Conservation (phyloP, 2,329 filamentous ascomycete species). For the Akanthomyces uredinophilus region DNA sequence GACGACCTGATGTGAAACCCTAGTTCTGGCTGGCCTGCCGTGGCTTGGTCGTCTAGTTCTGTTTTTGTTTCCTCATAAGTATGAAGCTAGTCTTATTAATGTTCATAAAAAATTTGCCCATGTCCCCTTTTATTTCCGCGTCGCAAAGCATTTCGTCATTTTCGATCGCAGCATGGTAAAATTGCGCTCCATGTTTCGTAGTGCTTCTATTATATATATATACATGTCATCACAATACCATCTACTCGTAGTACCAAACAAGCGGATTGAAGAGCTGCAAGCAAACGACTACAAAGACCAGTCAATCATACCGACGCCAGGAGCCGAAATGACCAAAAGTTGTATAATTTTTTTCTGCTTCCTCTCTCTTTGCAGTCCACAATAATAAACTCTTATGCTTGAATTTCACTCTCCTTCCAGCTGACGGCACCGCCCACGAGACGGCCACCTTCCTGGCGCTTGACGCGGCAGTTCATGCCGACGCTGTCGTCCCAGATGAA, state of each 20-base stretch:
- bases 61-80: neutral
- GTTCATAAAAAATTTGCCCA: neutral
- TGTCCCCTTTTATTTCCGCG: neutral
- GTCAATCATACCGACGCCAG: neutral
- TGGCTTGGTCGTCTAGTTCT: neutral
- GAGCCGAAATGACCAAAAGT: neutral
- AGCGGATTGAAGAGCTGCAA: neutral
- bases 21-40: neutral
- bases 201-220: neutral
- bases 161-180: no score
- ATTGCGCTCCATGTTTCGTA: neutral
- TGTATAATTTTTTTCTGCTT: neutral
- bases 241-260: neutral
- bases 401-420: slow-evolving; percentile 66
- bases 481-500: slow-evolving; percentile 90
- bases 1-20: no score
- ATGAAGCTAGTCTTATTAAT: slow-evolving; percentile 11
- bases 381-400: slow-evolving; percentile 43
- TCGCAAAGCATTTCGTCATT: no score
- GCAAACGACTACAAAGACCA: no score
- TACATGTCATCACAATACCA: neutral
- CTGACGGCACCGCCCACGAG: slow-evolving; percentile 47
- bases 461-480: slow-evolving; percentile 86
- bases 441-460: slow-evolving; percentile 73
- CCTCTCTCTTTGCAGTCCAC: slow-evolving; percentile 10